Conservation (phyloP, 441 rosid species). For the Flueggea neowawraea region DNA sequence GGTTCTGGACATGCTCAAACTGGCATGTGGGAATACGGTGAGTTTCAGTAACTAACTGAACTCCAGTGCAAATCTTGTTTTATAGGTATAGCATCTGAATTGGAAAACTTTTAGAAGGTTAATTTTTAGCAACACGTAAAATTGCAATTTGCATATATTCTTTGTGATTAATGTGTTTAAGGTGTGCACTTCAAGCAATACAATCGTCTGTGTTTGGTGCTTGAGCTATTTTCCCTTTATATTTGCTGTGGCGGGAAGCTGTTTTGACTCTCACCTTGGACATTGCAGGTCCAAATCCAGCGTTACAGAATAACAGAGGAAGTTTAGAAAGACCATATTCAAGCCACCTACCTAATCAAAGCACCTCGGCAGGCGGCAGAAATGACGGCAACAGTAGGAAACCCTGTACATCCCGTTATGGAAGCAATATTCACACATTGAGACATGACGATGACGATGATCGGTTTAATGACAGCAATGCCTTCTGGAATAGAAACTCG, state of each 20-base stretch:
- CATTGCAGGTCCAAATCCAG: conserved; percentile 50
- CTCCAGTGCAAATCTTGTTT: not conserved
- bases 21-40: conserved; percentile 44
- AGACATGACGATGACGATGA: conserved; percentile 62
- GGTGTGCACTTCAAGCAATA: no score
- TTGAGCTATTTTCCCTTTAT: no score
- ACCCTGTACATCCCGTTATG: conserved; percentile 37
- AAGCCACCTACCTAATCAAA: conserved; percentile 18
- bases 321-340: conserved; percentile 19
- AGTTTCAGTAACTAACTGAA: conserved; percentile 11
- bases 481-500: conserved; percentile 92
- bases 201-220: no score
- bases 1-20: conserved; percentile 38
- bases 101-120: not conserved
- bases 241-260: no score
- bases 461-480: conserved; percentile 49
- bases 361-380: conserved; percentile 30
- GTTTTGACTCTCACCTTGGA: no score
- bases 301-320: conserved; percentile 29
- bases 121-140: no score
- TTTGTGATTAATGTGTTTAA: no score
- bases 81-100: not conserved
- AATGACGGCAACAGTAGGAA: conserved; percentile 36
- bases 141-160: no score
- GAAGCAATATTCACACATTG: conserved; percentile 79